Base-by-base conservation (phyloP, 176 grass and related monocot species). In the Chloris gayana region DNA sequence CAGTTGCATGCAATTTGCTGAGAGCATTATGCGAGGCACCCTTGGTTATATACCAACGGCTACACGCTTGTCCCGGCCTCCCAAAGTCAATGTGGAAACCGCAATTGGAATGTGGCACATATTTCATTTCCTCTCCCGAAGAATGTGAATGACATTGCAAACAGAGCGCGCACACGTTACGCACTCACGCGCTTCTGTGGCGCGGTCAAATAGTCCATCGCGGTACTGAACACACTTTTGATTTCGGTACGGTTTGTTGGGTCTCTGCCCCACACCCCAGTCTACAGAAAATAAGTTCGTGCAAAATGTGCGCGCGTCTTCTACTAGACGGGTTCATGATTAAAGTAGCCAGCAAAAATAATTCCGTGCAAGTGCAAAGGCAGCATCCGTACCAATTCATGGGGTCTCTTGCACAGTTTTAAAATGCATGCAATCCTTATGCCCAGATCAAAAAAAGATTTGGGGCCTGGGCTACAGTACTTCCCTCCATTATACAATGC, bases 81-180 rank as follows among this genome's bases (percentile, higher is more conserved):
- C 0, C 2, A 56, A 85, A 67, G 58, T 82, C 78, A 51, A 81
- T 85, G 78, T 85, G 77, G 65, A 81, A 81, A 22, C 65, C 74
- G 45, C 76, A 47, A 71, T 39, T 22, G 0, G 21, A 8, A 29
- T 6, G n/a, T 6, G n/a, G 34, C 58, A 34, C 57, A 35, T 37
- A 49, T 75, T 76, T 76, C 3, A 58, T 66, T 50, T 9, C 14
- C 7, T 32, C 7, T 27, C 26, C 18, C 2, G 50, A 57, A 64
- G 67, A 82, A 89, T 85, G 78, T 89, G 87, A 82, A 89, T 68
- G 83, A 32, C 73, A 50, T 89, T 85, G 83, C 59, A 33, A 66
- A 72, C 9, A 44, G 19, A 69, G 29, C 18, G n/a, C 3, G 8
- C 18, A 58, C 68, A 37, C 12, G 77, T 37, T 46, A 38, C 65